Evolutionary conservation across 2,329 filamentous ascomycete species (phyloP).

Genomic region (Penicillium decumbens): DNA sequence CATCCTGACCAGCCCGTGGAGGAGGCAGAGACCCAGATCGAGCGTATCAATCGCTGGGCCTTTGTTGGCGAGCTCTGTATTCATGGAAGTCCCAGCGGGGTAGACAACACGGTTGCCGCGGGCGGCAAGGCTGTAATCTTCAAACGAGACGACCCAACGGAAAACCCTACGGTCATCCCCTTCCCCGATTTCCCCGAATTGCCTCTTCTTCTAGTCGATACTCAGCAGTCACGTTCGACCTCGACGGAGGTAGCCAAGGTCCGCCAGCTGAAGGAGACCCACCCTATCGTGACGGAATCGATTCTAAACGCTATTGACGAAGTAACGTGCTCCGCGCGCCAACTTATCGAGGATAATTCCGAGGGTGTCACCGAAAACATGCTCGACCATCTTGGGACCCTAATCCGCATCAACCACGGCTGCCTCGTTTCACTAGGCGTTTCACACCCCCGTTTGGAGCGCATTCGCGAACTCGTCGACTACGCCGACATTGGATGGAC

Average conservation of each 20-base stretch:
- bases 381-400: conserved; percentile 71
- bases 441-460: conserved; percentile 87
- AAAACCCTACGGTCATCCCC: conserved; percentile 70
- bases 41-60: conserved; percentile 95
- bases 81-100: conserved; percentile 91
- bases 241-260: conserved; percentile 84
- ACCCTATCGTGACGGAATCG: conserved; percentile 71
- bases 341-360: conserved; percentile 58
- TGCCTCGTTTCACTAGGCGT: conserved; percentile 86
- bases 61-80: conserved; percentile 97
- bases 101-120: conserved; percentile 93
- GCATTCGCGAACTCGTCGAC: conserved; percentile 85
- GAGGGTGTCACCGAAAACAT: conserved; percentile 56
- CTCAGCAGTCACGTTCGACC: conserved; percentile 80
- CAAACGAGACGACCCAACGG: conserved; percentile 70
- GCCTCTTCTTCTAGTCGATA: conserved; percentile 84
- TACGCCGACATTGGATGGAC: conserved; percentile 91
- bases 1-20: conserved; percentile 84
- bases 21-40: conserved; percentile 84
- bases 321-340: conserved; percentile 54
- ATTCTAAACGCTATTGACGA: conserved; percentile 81
- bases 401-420: conserved; percentile 92
- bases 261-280: conserved; percentile 61
- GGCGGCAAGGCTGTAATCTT: conserved; percentile 94
- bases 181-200: conserved; percentile 88